Conservation (phyloP, 495 filamentous ascomycete genomes). For the Tetracladium setigerum region DNA sequence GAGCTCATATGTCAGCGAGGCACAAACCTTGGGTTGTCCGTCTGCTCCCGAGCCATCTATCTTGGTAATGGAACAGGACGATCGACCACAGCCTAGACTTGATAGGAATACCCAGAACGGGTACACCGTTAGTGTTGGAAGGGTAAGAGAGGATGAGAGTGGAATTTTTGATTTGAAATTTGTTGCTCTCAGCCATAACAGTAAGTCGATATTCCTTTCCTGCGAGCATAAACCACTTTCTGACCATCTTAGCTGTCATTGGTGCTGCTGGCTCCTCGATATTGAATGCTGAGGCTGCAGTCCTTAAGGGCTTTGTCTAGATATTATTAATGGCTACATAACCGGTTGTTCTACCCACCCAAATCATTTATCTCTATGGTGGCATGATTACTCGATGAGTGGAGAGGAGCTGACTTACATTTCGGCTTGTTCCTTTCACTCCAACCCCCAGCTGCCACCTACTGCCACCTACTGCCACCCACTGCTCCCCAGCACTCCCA, state of each 20-base stretch:
- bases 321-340: too few species aligned
- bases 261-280: slow-evolving; percentile 92
- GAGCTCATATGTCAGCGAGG: slow-evolving; percentile 66
- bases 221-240: background rate
- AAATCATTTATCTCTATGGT: too few species aligned
- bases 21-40: slow-evolving; percentile 63
- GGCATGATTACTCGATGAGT: too few species aligned
- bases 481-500: too few species aligned
- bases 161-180: slow-evolving; percentile 80
- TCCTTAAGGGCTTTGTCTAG: slow-evolving; percentile 72
- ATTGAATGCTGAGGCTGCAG: slow-evolving; percentile 86
- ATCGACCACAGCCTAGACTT: slow-evolving; percentile 77
- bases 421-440: too few species aligned
- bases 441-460: too few species aligned
- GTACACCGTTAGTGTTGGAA: slow-evolving; percentile 69
- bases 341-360: too few species aligned
- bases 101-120: slow-evolving; percentile 68
- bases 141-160: slow-evolving; percentile 64
- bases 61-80: slow-evolving; percentile 68
- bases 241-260: slow-evolving; percentile 57
- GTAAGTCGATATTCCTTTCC: slow-evolving; percentile 35
- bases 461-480: too few species aligned
- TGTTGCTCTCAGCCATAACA: slow-evolving; percentile 78
- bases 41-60: slow-evolving; percentile 70
- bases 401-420: too few species aligned